Evolutionary conservation across 495 filamentous ascomycete genomes (phyloP).

Genomic region (Annulohypoxylon nitens): DNA sequence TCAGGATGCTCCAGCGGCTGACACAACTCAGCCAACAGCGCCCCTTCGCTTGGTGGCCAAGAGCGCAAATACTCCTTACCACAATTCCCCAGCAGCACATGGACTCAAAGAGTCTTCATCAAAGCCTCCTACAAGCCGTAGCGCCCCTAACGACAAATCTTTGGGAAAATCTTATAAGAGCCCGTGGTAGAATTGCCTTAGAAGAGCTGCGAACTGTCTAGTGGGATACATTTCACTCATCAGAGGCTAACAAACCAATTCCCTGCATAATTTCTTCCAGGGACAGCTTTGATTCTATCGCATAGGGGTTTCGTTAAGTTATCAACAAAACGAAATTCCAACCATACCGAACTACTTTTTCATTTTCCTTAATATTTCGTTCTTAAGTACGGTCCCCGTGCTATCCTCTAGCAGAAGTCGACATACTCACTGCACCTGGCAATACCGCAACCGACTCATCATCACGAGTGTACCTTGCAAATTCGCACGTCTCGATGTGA

Average conservation of each 20-base stretch:
- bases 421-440: background rate
- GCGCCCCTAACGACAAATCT: too few relatives aligned
- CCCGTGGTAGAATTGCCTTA: background rate
- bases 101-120: too few relatives aligned
- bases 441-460: background rate
- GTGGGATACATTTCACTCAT: constrained; percentile 1
- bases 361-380: background rate
- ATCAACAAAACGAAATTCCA: background rate
- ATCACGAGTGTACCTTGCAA: background rate
- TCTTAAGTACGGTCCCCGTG: background rate
- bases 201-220: background rate
- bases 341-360: background rate
- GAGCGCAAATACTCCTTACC: too few relatives aligned
- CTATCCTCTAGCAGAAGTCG: background rate
- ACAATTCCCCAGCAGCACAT: too few relatives aligned
- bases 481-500: background rate
- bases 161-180: background rate
- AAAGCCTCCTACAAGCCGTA: too few relatives aligned
- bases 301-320: too few relatives aligned
- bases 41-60: too few relatives aligned
- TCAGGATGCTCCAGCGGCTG: too few relatives aligned
- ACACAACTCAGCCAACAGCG: too few relatives aligned
- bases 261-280: too few relatives aligned
- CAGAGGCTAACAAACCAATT: background rate
- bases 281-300: too few relatives aligned